Base-by-base conservation (phyloP, 1,284 basidiomycete genomes). In the Ganoderma resinaceum region DNA sequence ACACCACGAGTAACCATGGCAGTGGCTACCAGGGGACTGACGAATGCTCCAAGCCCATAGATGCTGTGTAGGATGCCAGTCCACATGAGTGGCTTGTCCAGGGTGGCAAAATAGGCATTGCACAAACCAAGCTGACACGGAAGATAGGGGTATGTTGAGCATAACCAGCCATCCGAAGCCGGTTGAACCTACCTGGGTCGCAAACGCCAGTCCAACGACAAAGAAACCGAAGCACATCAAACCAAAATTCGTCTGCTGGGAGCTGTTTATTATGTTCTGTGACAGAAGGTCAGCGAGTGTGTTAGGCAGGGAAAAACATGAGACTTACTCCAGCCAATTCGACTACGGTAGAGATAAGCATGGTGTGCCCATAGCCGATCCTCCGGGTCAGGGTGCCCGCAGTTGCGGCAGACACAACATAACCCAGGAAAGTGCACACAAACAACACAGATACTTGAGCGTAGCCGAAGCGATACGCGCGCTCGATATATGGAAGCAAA, bases 171-270 rank as follows among this genome's bases (percentile, higher is more conserved):
- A 18, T 16, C 16, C 35, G 43, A n/a, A n/a, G 7, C 18, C 26
- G 4, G 2, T 14, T 31, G 4, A 9, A 9, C 66, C 55, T 12
- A 78, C 78, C 75, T 79, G 76, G 1, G 76, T 79, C 6, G 78
- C 75, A 62, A 78, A 80, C 18, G 77, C 77, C 11, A 67, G 64
- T 6, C 78, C 79, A 3, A 79, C 76, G 9, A 78, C 73, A 58
- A 77, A 76, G 66, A 78, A 80, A 3, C 78, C 79, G 62, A 80
- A 78, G 66, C 78, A 78, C 79, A 79, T 79, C 8, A 79, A 62
- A 16, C 71, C 66, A 55, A 78, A 79, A 62, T 67, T 78, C 26
- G 67, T 70, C 43, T 78, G 78, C 62, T 80, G 79, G 5, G 78
- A 78, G 63, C 75, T 74, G 52, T 80, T 79, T 68, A 79, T 78